phyloP scores from a whole-genome alignment of 1,284 basidiomycete genomes.

The Tranzscheliella williamsii region DNA sequence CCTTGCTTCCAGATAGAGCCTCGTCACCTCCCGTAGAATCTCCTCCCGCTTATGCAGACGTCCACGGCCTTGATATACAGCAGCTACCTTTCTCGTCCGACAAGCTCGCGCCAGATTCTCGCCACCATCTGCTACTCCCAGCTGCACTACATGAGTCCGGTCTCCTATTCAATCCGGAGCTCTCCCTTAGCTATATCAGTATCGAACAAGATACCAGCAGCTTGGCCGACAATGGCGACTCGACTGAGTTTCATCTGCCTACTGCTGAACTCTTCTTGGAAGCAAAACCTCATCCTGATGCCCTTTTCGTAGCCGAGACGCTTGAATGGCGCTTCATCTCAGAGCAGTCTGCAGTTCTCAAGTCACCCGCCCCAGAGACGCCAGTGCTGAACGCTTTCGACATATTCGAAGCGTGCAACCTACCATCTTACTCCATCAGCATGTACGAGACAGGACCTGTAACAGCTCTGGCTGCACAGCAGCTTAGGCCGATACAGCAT shows the following conservation, averaged over 20 bases:
- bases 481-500: slow-evolving; percentile 10
- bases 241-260: not conserved
- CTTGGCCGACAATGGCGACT: not conserved
- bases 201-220: slow-evolving; percentile 3
- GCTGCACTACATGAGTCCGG: slow-evolving; percentile 27
- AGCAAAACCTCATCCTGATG: slow-evolving; percentile 34
- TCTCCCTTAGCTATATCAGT: slow-evolving; percentile 9
- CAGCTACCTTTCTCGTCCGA: not conserved
- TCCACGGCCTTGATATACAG: not conserved
- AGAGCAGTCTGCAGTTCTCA: slow-evolving; percentile 6
- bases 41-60: not conserved
- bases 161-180: slow-evolving; percentile 27
- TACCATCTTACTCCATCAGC: slow-evolving; percentile 9
- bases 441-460: slow-evolving; percentile 25
- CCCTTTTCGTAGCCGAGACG: slow-evolving; percentile 35
- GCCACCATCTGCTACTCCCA: slow-evolving; percentile 13
- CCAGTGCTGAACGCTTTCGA: slow-evolving; percentile 1
- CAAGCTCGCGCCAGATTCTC: not conserved
- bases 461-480: slow-evolving; percentile 9
- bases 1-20: slow-evolving; percentile 4
- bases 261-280: slow-evolving; percentile 1
- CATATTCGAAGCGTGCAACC: slow-evolving; percentile 26
- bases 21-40: not conserved
- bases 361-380: not conserved
- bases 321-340: slow-evolving; percentile 43